These are phyloP conservation scores for Peronospora farinosa DNA, from an alignment of 352 stramenopile genomes.

Conservation along the genomic window DNA sequence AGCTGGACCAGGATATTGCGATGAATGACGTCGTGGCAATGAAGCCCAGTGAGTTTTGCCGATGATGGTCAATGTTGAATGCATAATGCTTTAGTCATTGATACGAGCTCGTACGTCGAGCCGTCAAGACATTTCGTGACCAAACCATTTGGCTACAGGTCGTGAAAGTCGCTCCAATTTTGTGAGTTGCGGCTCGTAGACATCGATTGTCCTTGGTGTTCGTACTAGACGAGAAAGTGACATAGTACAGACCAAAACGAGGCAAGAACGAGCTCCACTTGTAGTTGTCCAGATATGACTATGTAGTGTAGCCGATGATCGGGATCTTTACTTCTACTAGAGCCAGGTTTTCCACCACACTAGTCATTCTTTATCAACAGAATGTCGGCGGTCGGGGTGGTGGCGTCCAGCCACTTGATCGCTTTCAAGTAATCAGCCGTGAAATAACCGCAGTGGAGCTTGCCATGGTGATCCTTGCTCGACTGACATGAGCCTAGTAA, in stretches of 20 bases:
- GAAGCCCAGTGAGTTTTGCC: conserved; percentile 13
- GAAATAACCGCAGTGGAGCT: no score
- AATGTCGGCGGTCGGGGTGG: no score
- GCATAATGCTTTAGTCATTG: conserved; percentile 18
- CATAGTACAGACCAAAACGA: conserved; percentile 60
- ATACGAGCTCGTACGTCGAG: conserved; percentile 10
- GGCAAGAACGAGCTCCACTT: conserved; percentile 86
- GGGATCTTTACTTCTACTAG: conserved; percentile 52
- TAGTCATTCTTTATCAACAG: no score
- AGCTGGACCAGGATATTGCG: conserved; percentile 25
- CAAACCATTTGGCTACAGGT: conserved; percentile 47
- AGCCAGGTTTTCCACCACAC: no score
- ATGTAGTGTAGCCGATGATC: conserved; percentile 89
- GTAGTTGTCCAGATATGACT: conserved; percentile 93
- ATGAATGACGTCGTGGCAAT: conserved; percentile 13
- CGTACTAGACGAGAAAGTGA: no score
- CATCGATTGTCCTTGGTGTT: no score
- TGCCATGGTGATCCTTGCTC: no score
- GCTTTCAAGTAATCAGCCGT: no score
- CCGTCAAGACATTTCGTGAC: conserved; percentile 40
- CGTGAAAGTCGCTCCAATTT: conserved; percentile 38
- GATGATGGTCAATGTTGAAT: conserved; percentile 16
- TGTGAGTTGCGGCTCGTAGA: conserved; percentile 19
- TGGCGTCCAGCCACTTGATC: no score
- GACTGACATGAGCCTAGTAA: no score